These are phyloP conservation scores for Penicillium coffeae DNA, from an alignment of 495 filamentous ascomycete species.

Conservation along the genomic window DNA sequence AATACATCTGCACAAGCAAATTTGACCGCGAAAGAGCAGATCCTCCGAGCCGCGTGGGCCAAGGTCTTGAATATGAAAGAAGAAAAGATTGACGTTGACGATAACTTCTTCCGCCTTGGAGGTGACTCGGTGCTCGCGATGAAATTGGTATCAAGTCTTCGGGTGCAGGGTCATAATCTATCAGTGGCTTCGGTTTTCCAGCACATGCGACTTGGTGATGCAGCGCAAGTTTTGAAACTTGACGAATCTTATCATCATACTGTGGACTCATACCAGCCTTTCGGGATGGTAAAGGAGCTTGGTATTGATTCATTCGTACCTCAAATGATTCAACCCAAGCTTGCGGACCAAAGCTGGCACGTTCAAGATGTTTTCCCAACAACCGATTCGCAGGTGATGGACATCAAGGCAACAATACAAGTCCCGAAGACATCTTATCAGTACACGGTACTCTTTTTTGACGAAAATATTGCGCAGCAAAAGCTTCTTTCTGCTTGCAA, in stretches of 20 bases:
- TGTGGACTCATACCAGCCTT: conserved; percentile 25
- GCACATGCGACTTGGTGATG: conserved; percentile 39
- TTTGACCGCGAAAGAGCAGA: conserved; percentile 33
- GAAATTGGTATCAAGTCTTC: conserved; percentile 39
- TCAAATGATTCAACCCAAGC: conserved; percentile 22
- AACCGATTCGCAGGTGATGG: conserved; percentile 42
- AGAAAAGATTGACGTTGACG: conserved; percentile 37
- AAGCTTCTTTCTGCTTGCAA: conserved; percentile 30
- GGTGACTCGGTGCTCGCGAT: conserved; percentile 47
- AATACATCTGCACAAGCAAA: conserved; percentile 15
- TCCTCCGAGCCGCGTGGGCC: conserved; percentile 44
- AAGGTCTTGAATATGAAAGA: conserved; percentile 33
- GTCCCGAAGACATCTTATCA: conserved; percentile 41
- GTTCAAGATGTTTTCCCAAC: conserved; percentile 32
- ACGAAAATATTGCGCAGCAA: conserved; percentile 22
- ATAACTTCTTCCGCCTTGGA: conserved; percentile 47
- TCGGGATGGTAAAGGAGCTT: conserved; percentile 32
- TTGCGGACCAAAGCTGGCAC: conserved; percentile 26
- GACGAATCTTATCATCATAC: conserved; percentile 14
- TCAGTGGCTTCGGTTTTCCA: conserved; percentile 47
- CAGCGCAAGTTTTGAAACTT: conserved; percentile 29
- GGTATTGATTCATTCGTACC: conserved; percentile 26
- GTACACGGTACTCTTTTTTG: conserved; percentile 42
- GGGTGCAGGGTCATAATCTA: conserved; percentile 29
- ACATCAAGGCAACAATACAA: conserved; percentile 49